phyloP scores from a whole-genome alignment of 2,329 filamentous ascomycete species.

The Colletotrichum chrysophilum region DNA sequence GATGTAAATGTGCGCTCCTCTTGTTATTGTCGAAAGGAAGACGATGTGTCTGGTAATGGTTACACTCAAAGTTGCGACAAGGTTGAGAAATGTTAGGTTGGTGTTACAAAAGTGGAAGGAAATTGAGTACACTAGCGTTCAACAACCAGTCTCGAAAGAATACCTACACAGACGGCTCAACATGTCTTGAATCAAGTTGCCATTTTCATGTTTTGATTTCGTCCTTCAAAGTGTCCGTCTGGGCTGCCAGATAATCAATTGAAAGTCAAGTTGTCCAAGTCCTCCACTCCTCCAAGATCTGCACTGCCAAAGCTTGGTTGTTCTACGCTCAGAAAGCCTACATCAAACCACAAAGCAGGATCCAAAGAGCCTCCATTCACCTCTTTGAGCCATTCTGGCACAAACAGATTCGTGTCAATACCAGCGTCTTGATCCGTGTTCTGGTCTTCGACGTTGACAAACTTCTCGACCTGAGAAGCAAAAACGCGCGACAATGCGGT shows the following conservation, averaged over 20 bases:
- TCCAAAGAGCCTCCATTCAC: not conserved
- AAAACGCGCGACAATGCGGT: not conserved
- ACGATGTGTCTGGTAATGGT: accelerated
- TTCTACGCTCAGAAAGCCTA: not conserved
- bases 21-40: constrained; percentile 34
- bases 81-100: not conserved
- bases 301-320: not conserved
- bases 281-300: not conserved
- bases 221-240: accelerated
- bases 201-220: not conserved
- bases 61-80: not conserved
- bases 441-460: not conserved
- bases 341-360: not conserved
- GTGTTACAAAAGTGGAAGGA: not conserved
- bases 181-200: not conserved
- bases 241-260: not conserved
- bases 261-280: not conserved
- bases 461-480: not conserved
- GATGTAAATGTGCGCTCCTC: constrained; percentile 38
- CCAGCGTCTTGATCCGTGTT: not conserved
- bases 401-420: not conserved
- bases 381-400: not conserved
- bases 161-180: not conserved
- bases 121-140: not conserved
- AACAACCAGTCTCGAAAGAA: not conserved